Conservation (phyloP, 2,329 filamentous ascomycete genomes). For the Phaeoacremonium minimum region DNA sequence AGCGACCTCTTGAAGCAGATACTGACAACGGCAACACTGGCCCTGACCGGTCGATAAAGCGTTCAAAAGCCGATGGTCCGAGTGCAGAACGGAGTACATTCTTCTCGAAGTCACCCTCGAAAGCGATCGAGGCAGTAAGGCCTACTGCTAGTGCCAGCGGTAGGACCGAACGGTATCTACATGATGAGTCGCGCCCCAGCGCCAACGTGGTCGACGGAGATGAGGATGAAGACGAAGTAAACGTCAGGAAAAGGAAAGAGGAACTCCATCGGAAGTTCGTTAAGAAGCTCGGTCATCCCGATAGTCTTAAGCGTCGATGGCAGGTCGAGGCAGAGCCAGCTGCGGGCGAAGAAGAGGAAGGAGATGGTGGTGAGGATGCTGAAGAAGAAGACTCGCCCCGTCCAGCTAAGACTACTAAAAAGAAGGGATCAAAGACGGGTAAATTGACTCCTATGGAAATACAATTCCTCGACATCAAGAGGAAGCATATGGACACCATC, state of each 20-base stretch:
- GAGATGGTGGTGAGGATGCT: conserved; percentile 53
- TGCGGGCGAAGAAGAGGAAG: conserved; percentile 39
- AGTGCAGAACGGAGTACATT: conserved; percentile 30
- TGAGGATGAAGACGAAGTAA: conserved; percentile 31
- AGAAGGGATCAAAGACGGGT: conserved; percentile 64
- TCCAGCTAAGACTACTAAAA: conserved; percentile 44
- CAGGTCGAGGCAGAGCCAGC: conserved; percentile 48
- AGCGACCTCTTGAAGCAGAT: conserved; percentile 48
- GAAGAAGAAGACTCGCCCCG: conserved; percentile 46
- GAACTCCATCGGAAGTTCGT: conserved; percentile 81
- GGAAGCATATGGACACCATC: conserved; percentile 82
- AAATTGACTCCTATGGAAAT: conserved; percentile 94
- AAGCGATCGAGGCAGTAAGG: conserved; percentile 10
- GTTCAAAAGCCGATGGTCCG: conserved; percentile 36
- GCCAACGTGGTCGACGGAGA: conserved; percentile 28
- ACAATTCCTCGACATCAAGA: conserved; percentile 91
- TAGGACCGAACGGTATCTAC: conserved; percentile 48
- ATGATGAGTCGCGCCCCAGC: conserved; percentile 38
- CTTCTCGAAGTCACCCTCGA: conserved; percentile 31
- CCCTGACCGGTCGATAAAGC: conserved; percentile 35
- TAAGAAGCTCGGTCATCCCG: conserved; percentile 81
- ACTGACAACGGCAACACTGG: conserved; percentile 36
- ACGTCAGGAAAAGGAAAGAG: conserved; percentile 55
- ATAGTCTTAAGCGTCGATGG: conserved; percentile 66
- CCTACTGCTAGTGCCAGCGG: conserved; percentile 1